Percentiles rank a stretch among this genome's conserved stretches.
Evolutionary conservation across 2,329 filamentous ascomycete species (phyloP).

Genomic region (Davidsoniella neocaledoniae): DNA sequence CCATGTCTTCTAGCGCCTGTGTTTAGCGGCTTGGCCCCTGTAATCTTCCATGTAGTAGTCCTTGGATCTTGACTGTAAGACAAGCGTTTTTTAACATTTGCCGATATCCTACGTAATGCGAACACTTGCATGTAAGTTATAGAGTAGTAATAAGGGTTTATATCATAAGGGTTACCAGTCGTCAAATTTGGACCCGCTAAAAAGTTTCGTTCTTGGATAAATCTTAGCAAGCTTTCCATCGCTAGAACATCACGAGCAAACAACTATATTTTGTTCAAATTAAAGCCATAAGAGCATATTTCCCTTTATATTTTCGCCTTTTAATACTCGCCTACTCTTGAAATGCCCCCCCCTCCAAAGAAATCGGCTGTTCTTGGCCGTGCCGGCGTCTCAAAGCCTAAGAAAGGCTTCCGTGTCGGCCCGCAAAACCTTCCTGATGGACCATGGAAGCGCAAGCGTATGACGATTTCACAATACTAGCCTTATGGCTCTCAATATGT

Average conservation of each 20-base stretch:
- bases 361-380: neutral
- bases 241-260: no score
- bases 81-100: no score
- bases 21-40: neutral
- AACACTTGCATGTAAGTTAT: neutral
- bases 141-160: neutral
- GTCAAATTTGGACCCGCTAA: neutral
- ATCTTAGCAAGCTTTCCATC: neutral
- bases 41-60: no score
- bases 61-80: no score
- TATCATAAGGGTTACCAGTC: neutral
- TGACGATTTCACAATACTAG: constrained; percentile 10
- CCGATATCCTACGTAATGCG: no score
- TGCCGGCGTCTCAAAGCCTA: constrained; percentile 8
- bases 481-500: neutral
- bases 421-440: constrained; percentile 85
- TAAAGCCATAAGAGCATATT: neutral
- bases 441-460: constrained; percentile 63
- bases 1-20: neutral
- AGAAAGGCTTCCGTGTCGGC: constrained; percentile 40
- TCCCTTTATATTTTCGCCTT: neutral
- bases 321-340: neutral
- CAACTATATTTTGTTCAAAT: neutral
- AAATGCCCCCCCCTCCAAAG: neutral
- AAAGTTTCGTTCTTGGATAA: neutral